phyloP scores from a whole-genome alignment of 2,329 filamentous ascomycete species.

The Apiospora marii region DNA sequence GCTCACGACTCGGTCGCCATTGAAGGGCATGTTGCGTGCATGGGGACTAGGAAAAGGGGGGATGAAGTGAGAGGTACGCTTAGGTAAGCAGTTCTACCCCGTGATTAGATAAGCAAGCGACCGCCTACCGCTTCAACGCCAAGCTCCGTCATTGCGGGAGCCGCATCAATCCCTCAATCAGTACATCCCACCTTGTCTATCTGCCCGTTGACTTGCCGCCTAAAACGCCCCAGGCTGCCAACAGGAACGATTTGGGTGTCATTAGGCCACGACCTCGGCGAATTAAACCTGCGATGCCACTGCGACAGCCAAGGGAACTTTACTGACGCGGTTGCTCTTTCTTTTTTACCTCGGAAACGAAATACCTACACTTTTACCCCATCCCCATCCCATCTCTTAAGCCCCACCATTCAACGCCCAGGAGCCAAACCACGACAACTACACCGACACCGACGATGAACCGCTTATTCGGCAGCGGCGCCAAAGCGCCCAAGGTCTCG shows the following conservation, averaged over 20 bases:
- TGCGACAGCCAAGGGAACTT: background rate
- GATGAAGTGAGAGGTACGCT: background rate
- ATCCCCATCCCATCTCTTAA: background rate
- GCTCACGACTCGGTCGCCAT: too few relatives aligned
- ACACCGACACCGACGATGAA: slow-evolving; percentile 73
- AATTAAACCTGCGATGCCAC: background rate
- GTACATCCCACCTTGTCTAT: slow-evolving; percentile 4
- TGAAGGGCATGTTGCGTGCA: background rate
- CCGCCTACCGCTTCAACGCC: background rate
- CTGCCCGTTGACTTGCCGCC: background rate
- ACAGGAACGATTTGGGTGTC: background rate
- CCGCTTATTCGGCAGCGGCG: slow-evolving; percentile 90
- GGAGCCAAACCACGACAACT: background rate
- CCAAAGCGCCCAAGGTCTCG: slow-evolving; percentile 85
- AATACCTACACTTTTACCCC: background rate
- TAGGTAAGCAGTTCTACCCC: background rate
- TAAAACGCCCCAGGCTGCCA: slow-evolving; percentile 9
- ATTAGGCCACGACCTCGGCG: background rate
- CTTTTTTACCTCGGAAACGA: background rate
- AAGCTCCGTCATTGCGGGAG: slow-evolving; percentile 9
- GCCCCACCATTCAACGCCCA: background rate
- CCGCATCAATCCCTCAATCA: background rate
- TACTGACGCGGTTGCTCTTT: background rate
- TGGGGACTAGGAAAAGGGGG: background rate
- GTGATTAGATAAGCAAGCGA: slow-evolving; percentile 8